Conservation (phyloP, 768 basidiomycete species). For the Aureoboletus auriporus region DNA sequence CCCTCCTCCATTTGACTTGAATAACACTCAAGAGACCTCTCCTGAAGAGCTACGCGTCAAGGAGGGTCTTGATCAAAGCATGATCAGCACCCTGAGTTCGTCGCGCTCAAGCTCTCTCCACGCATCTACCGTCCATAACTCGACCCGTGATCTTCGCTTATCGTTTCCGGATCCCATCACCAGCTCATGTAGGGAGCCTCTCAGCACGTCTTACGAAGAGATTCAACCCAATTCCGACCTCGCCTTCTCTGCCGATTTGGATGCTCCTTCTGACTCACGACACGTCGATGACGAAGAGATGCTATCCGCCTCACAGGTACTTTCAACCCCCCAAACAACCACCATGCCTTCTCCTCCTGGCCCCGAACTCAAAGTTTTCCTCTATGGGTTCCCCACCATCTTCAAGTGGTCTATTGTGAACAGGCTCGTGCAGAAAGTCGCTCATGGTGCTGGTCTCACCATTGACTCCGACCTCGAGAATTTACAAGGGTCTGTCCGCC, state of each 20-base stretch:
- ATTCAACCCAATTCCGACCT: slow-evolving; percentile 38
- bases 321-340: slow-evolving; percentile 31
- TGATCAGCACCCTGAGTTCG: slow-evolving; percentile 72
- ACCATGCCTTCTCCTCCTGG: slow-evolving; percentile 22
- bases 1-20: slow-evolving; percentile 25
- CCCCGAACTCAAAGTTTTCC: slow-evolving; percentile 53
- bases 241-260: slow-evolving; percentile 17
- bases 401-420: slow-evolving; percentile 62
- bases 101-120: slow-evolving; percentile 65
- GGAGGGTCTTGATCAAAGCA: slow-evolving; percentile 77
- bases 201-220: slow-evolving; percentile 55
- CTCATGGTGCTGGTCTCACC: slow-evolving; percentile 33
- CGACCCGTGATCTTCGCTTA: slow-evolving; percentile 70
- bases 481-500: slow-evolving; percentile 21
- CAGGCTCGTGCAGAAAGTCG: slow-evolving; percentile 54
- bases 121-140: slow-evolving; percentile 50
- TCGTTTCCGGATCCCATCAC: slow-evolving; percentile 84
- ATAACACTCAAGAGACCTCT: slow-evolving; percentile 31
- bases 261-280: slow-evolving; percentile 10
- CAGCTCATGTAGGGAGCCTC: slow-evolving; percentile 59
- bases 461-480: slow-evolving; percentile 18
- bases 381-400: slow-evolving; percentile 61
- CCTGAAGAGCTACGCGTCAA: slow-evolving; percentile 67
- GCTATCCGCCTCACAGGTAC: slow-evolving; percentile 15
- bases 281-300: slow-evolving; percentile 32